Evolutionary conservation across 495 filamentous ascomycete genomes (phyloP), one percentile per base, ranked within the genome.

Genomic region (Talaromyces ruber): DNA sequence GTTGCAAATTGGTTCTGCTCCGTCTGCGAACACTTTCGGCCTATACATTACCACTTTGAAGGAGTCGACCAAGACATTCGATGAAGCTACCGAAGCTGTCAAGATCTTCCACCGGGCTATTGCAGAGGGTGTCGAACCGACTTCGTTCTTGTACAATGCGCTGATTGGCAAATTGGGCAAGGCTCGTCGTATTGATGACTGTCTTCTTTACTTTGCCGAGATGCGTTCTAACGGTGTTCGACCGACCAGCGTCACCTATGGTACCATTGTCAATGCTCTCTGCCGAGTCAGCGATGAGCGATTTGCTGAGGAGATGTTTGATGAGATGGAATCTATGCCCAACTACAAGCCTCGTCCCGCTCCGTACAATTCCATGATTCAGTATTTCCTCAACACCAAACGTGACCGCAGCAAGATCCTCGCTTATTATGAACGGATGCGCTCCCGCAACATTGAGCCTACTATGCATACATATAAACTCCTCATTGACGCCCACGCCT

Each of bases 331-430:
- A 78, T 86, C 86, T 43, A 96, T 96, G 90, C 90, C 92, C 43
- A 98, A 98, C 79, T 98, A 98, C 85, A 97, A 98, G 79, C 91
- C 94, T 45, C 86, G 94, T 6, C 90, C 95, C 3, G 94, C 94
- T 9, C 94, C 94, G 4, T 98, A 98, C 81, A 97, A 98, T 78
- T 93, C 90, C 70, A 86, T 98, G 84, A 98, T 98, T 83, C 94
- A 98, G 74, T 98, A 96, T 81, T 98, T 98, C 85, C 84, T 97
- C 62, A 93, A 88, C 67, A 97, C 95, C 28, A 97, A 98, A 82
- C 88, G 92, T 18, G 95, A 98, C 72, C 90, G 92, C 73, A 73
- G 77, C 73, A 97, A 98, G 82, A 93, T 96, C 12, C 84, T 98
- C n/a, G 83, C 88, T 24, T 98, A 97, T 81, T 97, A 93, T 72